Base-by-base conservation (phyloP, 208 protist species). In the Crithidia expoeki region DNA sequence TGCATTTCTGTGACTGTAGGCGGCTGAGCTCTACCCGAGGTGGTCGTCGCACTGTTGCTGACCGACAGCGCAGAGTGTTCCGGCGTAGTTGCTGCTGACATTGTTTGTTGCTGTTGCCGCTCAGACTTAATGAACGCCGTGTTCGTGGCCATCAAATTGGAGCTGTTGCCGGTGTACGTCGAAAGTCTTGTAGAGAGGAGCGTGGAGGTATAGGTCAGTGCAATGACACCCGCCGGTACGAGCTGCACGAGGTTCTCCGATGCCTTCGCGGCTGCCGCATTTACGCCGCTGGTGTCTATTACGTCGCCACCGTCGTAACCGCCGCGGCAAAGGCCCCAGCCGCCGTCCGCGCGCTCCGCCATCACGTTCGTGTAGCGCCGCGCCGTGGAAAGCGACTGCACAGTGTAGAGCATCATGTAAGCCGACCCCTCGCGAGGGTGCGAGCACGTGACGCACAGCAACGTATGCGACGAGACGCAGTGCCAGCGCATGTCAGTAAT, bases 391-490 rank as follows among this genome's bases (percentile, higher is more conserved):
- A 90, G 62, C 0, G 76, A 85, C 63, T 93, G 81, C 34, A 93
- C 63, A 2, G 79, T 93, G 72, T 90, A 95, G 25, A 95, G 81
- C 65, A 80, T 72, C 58, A 94, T 49, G 51, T 55, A 83, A 2
- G 65, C 46, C 12, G 66, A 58, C 58, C 72, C 74, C 38, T 83
- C 76, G n/a, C 80, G 32, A 21, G 75, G 76, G 38, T 85, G 77
- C 6, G 66, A 68, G 56, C 87, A 93, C 14, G 83, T 90, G 42
- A 95, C 87, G 61, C 87, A 93, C 2, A 95, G 77, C 40, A 95
- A 66, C 30, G 81, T 93, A 65, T 90, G 84, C 34, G 78, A 65
- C 11, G 81, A 62, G 38, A 89, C 77, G 40, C 74, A 77, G 68
- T 93, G 85, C 90, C 90, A 95, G 30, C 73, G 71, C 62, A 95